phyloP scores from a whole-genome alignment of 2,329 filamentous ascomycete species.

The Phialocephala subalpina region DNA sequence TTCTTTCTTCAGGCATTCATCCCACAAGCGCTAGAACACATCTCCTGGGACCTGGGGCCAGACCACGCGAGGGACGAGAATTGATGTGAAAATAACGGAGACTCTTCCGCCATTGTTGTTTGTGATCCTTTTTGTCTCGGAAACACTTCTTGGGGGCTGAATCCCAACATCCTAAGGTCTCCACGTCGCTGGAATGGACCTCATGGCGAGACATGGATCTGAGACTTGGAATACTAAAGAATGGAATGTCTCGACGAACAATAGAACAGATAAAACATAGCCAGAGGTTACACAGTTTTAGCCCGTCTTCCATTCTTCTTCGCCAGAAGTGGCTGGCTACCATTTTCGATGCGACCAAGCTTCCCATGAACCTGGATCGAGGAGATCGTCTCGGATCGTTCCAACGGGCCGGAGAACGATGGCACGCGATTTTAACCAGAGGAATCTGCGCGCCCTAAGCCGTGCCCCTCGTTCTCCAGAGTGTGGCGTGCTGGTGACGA shows the following conservation, averaged over 20 bases:
- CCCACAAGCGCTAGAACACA: not conserved
- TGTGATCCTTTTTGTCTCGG: constrained; percentile 22
- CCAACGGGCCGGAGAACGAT: constrained; percentile 30
- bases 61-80: not conserved
- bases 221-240: constrained; percentile 13
- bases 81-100: not conserved
- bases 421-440: constrained; percentile 31
- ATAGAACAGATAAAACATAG: constrained; percentile 16
- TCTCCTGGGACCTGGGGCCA: not conserved
- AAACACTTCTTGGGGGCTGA: constrained; percentile 17
- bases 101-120: constrained; percentile 15
- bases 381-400: constrained; percentile 38
- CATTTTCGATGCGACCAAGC: constrained; percentile 18
- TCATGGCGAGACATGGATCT: constrained; percentile 17
- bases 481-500: not conserved
- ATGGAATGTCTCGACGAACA: constrained; percentile 27
- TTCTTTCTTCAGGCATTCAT: not conserved
- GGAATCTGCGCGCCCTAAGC: constrained; percentile 5
- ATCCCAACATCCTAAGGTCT: constrained; percentile 13
- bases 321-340: constrained; percentile 31
- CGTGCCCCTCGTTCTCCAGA: constrained; percentile 20
- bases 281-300: constrained; percentile 20
- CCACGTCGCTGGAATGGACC: constrained; percentile 20
- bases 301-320: constrained; percentile 24
- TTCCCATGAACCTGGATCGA: constrained; percentile 36